Base-by-base conservation (phyloP, 2,329 filamentous ascomycete genomes). In the Xenosphaeropsis pyriputrescens region DNA sequence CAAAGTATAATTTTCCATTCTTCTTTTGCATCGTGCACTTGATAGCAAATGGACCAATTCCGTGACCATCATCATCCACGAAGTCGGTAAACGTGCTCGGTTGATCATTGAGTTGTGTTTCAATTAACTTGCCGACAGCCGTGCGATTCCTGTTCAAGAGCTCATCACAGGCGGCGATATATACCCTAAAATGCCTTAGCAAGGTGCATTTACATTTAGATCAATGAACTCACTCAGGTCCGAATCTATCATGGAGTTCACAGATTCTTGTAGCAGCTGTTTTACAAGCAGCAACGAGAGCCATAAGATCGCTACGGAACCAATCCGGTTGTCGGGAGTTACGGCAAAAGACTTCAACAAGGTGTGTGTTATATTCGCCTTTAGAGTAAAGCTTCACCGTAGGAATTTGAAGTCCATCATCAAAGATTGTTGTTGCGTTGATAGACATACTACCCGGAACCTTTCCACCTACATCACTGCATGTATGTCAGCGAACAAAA, bases 381-480 rank as follows among this genome's bases (percentile, higher is more conserved):
- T 56, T 56, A 5, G 50, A 49, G 40, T 65, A 67, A 1, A 68
- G 54, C 44, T 68, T 68, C 37, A 65, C 56, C 15, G 59, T 57
- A 0, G 65, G 65, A 16, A 68, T 64, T 45, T 68, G 65, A 1
- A 68, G 51, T 2, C 65, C 65, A 35, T 68, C 65, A 35, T 68
- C 64, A 41, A 60, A 68, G 6, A 67, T 57, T 1, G 61, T 65
- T 4, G 52, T 56, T 1, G 63, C 61, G 35, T 64, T 63, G 43
- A 67, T 63, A 7, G 62, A 65, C 62, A 68, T 64, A 17, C 61
- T 65, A 1, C 65, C 65, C 0, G 65, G 64, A 0, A 67, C 64
- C 38, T 63, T 65, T 15, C 64, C 65, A 3, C 56, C 55, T 6
- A 60, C 57, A 40, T 61, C 57, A 13, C 34, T 36, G 14, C 11